Base-by-base conservation (phyloP, 2,329 filamentous ascomycete genomes). In the Alternaria brassicae region DNA sequence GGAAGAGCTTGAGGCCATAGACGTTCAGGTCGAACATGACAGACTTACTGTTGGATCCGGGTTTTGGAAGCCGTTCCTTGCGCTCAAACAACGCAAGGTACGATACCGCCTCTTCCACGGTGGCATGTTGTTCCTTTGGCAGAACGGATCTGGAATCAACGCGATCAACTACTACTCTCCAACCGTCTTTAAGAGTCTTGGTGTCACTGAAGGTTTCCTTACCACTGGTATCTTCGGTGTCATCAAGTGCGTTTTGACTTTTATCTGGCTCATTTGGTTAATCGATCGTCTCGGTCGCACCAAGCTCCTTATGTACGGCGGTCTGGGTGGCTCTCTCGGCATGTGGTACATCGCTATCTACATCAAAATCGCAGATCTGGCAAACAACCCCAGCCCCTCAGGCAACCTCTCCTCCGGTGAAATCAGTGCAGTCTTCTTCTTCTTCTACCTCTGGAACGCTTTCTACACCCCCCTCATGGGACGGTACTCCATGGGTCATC, bases 161-260 rank as follows among this genome's bases (percentile, higher is more conserved):
- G 89, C 89, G 25, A 72, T 88, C 50, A 88, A 91, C 79, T 92
- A 92, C 80, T 92, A 92, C 79, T 92, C 81, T 1, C 89, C 89
- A 0, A 89, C 86, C 0, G 85, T 92, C 8, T 91, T 92, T 81
- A 83, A 83, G 58, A 85, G 82, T 15, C 84, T 91, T 32, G 88
- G 88, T n/a, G 79, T 91, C 13, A 82, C 77, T 1, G 85, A 85
- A 13, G 81, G 83, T 21, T 82, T 89, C 61, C 78, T 90, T n/a
- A 91, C 89, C 0, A 93, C 91, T 0, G 91, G 50, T 12, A 58
- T 61, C n/a, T 56, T 60, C 4, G 58, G 58, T 37, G 58, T 60
- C 19, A 53, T 66, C 25, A 92, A 92, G 81, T 91, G 89, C 0
- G 76, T 83, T 0, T 77, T 89, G 49, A 91, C 90, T 0, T 76